These are phyloP conservation scores for Nematocida sp. DNA, from an alignment of 371 early-diverging fungal genomes.

Conservation along the genomic window DNA sequence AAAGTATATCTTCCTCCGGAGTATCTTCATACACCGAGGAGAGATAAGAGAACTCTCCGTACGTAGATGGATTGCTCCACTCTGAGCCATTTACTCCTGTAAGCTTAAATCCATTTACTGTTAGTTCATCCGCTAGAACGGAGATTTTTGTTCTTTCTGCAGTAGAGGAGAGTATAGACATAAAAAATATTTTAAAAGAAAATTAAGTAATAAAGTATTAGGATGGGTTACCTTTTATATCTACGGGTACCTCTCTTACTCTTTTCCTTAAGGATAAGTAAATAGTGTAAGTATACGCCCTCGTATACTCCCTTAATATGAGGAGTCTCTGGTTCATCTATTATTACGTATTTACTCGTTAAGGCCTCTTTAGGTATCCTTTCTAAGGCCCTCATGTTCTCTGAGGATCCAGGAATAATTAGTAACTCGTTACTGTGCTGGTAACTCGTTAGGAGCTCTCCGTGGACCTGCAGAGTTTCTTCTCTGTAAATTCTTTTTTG, in stretches of 20 bases:
- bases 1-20: constrained; percentile 51
- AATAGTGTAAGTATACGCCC: background rate
- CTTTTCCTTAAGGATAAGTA: constrained; percentile 21
- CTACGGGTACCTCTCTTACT: too few species aligned
- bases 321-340: constrained; percentile 4
- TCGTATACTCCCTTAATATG: too few species aligned
- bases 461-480: constrained; percentile 6
- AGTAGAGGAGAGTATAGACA: background rate
- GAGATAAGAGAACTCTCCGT: constrained; percentile 51
- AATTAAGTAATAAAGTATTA: background rate
- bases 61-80: constrained; percentile 32
- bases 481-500: constrained; percentile 8
- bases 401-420: background rate
- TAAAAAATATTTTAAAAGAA: constrained; percentile 15
- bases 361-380: background rate
- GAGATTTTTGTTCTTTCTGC: constrained; percentile 57
- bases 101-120: constrained; percentile 63
- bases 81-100: constrained; percentile 60
- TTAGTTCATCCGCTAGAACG: constrained; percentile 65
- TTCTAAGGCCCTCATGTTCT: background rate
- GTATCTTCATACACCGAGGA: constrained; percentile 45
- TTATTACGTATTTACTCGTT: constrained; percentile 12
- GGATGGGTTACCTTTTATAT: background rate
- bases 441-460: background rate
- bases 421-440: constrained; percentile 31